Evolutionary conservation across 1,284 basidiomycete genomes (phyloP).

Genomic region (Tilletia horrida): DNA sequence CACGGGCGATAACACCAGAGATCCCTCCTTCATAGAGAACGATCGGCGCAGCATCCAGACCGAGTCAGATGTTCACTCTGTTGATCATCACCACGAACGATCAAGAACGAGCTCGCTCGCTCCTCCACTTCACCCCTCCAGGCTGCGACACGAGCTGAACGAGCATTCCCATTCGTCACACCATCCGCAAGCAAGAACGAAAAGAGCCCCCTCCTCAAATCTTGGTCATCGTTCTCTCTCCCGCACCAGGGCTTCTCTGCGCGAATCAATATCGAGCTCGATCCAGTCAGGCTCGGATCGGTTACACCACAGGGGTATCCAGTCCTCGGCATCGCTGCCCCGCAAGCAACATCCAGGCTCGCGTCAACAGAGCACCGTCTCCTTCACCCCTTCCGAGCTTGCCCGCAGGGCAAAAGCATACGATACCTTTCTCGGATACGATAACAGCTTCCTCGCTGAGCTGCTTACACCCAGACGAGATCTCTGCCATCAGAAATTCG

Average conservation of each 20-base stretch:
- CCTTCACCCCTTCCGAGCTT: background rate
- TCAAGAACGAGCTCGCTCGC: background rate
- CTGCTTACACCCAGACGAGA: constrained; percentile 72
- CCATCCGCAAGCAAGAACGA: background rate
- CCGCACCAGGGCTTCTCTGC: background rate
- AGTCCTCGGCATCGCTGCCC: no score
- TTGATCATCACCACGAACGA: background rate
- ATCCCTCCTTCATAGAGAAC: no score
- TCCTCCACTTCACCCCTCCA: background rate
- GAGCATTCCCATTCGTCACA: background rate
- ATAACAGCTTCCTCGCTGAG: constrained; percentile 73
- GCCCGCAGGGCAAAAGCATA: constrained; percentile 26
- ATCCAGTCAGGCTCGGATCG: no score
- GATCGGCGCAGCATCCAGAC: background rate
- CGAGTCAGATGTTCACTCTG: background rate
- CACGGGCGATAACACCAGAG: background rate
- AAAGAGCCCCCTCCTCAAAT: background rate
- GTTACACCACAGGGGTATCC: background rate
- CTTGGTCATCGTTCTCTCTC: constrained; percentile 2
- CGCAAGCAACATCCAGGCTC: background rate
- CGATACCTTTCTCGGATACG: constrained; percentile 72
- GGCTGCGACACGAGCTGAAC: background rate
- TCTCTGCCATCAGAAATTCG: constrained; percentile 91
- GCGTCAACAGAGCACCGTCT: background rate
- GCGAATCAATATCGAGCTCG: no score